phyloP scores from a whole-genome alignment of 139 green algal genomes.

The Closterium sp. region DNA sequence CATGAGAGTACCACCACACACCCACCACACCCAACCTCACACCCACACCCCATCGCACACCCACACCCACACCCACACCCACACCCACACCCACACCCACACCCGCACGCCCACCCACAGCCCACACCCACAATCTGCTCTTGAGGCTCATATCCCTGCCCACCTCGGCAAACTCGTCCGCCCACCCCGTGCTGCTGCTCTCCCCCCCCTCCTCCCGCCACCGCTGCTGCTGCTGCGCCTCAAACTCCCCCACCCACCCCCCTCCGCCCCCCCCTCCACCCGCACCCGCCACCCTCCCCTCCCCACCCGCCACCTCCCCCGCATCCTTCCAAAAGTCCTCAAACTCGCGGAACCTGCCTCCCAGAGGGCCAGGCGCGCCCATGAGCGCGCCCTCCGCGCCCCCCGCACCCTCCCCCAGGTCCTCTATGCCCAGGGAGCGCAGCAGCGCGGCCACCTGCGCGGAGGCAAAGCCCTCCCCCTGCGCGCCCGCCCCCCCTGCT shows the following conservation, averaged over 20 bases:
- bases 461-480: constrained; percentile 34
- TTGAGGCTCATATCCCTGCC: not conserved
- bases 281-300: not conserved
- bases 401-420: not conserved
- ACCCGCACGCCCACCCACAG: too few species aligned
- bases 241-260: constrained; percentile 42
- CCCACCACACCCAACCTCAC: not conserved
- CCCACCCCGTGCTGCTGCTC: constrained; percentile 22
- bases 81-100: too few species aligned
- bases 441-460: constrained; percentile 47
- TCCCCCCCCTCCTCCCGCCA: not conserved
- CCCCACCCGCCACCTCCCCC: not conserved
- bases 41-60: too few species aligned
- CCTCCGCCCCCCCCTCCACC: not conserved
- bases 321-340: constrained; percentile 45
- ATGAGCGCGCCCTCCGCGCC: not conserved
- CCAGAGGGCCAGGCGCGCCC: constrained; percentile 27
- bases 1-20: not conserved
- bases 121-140: too few species aligned
- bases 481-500: constrained; percentile 2
- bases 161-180: constrained; percentile 41
- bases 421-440: constrained; percentile 47
- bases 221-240: not conserved
- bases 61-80: not conserved
- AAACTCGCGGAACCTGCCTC: constrained; percentile 44